Evolutionary conservation across 2,329 filamentous ascomycete species (phyloP).

Genomic region (Fusarium sambucinum): DNA sequence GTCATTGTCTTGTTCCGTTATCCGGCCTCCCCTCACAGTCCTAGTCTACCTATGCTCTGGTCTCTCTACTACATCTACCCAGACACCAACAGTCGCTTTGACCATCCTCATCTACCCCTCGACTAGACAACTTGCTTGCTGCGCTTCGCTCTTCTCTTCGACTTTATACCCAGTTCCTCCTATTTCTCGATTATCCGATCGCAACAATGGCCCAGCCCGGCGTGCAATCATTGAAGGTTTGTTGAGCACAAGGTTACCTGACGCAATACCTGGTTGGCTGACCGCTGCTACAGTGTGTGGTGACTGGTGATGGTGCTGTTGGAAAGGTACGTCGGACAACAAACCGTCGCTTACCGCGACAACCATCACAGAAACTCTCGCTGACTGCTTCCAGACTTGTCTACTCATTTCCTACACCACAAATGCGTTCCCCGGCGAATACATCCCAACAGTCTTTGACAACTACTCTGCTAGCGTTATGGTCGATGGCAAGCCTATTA

Average conservation of each 20-base stretch:
- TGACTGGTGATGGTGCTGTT: slow-evolving; percentile 98
- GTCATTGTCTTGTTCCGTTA: slow-evolving; percentile 34
- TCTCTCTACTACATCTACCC: slow-evolving; percentile 29
- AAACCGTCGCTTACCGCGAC: slow-evolving; percentile 7
- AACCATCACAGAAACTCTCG: slow-evolving; percentile 13
- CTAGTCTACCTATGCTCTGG: no score
- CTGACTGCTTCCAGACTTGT: slow-evolving; percentile 79
- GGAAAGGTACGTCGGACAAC: slow-evolving; percentile 77
- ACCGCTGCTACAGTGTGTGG: slow-evolving; percentile 80
- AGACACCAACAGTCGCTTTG: slow-evolving; percentile 20
- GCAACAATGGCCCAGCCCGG: slow-evolving; percentile 78
- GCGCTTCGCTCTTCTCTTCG: slow-evolving; percentile 15
- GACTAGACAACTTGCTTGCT: slow-evolving; percentile 20
- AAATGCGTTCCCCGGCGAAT: slow-evolving; percentile 99
- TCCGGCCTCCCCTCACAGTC: slow-evolving; percentile 8
- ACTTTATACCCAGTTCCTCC: slow-evolving; percentile 9
- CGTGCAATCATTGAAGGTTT: slow-evolving; percentile 92
- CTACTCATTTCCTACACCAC: slow-evolving; percentile 99
- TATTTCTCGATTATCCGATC: slow-evolving; percentile 27
- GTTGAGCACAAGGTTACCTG: slow-evolving; percentile 47
- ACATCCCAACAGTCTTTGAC: slow-evolving; percentile 99
- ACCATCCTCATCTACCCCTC: slow-evolving; percentile 29
- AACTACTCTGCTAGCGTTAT: slow-evolving; percentile 99
- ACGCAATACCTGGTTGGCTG: slow-evolving; percentile 44
- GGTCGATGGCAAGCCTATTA: slow-evolving; percentile 98